Evolutionary conservation across 495 filamentous ascomycete genomes (phyloP), one percentile per base, ranked within the genome.

Genomic region (Hyaloscypha hepaticicola): DNA sequence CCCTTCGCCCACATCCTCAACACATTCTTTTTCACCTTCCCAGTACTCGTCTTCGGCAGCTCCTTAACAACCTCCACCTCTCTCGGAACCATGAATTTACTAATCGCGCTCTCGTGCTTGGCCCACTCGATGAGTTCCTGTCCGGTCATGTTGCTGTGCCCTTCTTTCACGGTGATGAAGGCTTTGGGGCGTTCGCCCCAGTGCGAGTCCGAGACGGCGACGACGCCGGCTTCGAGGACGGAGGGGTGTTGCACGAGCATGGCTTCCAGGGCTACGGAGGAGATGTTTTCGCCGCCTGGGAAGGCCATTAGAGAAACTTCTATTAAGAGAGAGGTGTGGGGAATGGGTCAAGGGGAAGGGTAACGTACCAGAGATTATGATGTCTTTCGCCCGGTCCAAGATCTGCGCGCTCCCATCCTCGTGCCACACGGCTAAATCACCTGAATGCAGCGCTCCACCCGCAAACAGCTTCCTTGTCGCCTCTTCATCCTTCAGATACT

Each of bases 141-240:
- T 0, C 89, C 89, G 16, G 79, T 77, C 5, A 96, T 45, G 5
- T 72, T 63, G 70, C 82, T 82, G 4, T 86, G 88, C 38, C 75
- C 67, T 14, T 45, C 38, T 69, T 92, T 87, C 12, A 93, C 81
- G 0, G 95, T 99, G 48, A 98, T 73, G 74, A 92, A 99, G 2
- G 94, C 95, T 77, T 97, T 97, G 1, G 95, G 95, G 16, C 92
- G 78, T 74, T 99, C 95, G 31, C 95, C 95, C 92, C 92, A 99
- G 75, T 96, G 92, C 24, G 85, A 87, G 72, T 99, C 95, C 1
- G 89, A 79, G 0, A 98, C 87, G n/a, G 90, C 88, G 12, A 98
- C 90, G 8, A 96, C 92, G 29, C 90, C 95, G 2, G 89, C 93
- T 76, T 99, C 95, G 29, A 99, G 83, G 31, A 99, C 86, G 66